A percentile compares a stretch with the other conserved stretches of the same genome.
Conservation (phyloP, 176 grass and related monocot genomes). For the Triticum aestivum region DNA sequence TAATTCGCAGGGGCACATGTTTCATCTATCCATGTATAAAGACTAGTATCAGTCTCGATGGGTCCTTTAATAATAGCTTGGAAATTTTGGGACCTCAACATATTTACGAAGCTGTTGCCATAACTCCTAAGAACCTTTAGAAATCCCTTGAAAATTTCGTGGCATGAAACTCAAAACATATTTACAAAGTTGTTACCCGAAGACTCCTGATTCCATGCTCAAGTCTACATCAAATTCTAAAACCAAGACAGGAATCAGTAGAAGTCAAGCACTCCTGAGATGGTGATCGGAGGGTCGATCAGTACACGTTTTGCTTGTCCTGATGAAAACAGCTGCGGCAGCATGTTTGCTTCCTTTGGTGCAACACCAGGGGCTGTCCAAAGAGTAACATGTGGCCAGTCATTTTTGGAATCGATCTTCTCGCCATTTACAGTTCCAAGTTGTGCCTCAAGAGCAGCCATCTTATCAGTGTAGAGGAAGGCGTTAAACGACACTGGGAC, state of each 20-base stretch:
- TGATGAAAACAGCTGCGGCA: constrained; percentile 53
- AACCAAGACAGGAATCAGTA: constrained; percentile 45
- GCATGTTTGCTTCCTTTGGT: constrained; percentile 72
- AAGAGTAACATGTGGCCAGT: constrained; percentile 83
- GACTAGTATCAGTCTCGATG: neutral
- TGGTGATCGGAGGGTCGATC: constrained; percentile 53
- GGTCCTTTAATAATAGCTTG: no score
- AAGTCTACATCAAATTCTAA: neutral
- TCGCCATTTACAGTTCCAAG: constrained; percentile 70
- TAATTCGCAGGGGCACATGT: neutral
- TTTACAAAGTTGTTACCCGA: neutral
- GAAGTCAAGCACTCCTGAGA: constrained; percentile 67
- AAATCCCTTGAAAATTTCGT: neutral
- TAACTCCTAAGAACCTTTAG: neutral
- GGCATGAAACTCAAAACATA: neutral
- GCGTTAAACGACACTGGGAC: constrained; percentile 59
- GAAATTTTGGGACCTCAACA: no score
- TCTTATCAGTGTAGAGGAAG: constrained; percentile 66
- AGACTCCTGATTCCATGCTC: neutral
- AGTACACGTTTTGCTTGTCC: constrained; percentile 60
- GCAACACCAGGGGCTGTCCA: constrained; percentile 69
- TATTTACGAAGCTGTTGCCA: no score
- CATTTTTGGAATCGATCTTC: constrained; percentile 63
- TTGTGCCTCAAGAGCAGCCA: constrained; percentile 60
- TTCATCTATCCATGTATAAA: neutral